Conservation (phyloP, 306 rosid genomes). For the Trifolium fragiferum region DNA sequence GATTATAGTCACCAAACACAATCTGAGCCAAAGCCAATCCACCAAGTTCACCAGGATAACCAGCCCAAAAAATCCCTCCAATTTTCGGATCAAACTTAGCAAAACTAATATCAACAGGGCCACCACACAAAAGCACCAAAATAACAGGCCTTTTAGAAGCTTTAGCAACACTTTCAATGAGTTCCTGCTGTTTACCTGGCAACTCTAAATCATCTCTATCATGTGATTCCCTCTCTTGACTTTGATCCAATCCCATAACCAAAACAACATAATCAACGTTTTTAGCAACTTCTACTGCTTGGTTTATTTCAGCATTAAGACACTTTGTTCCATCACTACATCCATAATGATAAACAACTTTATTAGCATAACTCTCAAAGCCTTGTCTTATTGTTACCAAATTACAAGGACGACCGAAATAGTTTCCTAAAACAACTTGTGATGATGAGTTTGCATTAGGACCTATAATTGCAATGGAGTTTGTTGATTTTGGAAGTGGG, state of each 20-base stretch:
- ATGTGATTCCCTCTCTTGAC: constrained; percentile 67
- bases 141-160: constrained; percentile 71
- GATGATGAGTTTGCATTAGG: constrained; percentile 70
- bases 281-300: constrained; percentile 61
- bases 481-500: constrained; percentile 65
- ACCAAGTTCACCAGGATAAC: constrained; percentile 93
- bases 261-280: constrained; percentile 72
- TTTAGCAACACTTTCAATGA: constrained; percentile 64
- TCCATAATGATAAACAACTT: constrained; percentile 58
- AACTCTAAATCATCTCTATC: constrained; percentile 65
- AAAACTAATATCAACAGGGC: constrained; percentile 76
- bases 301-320: constrained; percentile 45
- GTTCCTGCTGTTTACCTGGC: constrained; percentile 74
- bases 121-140: constrained; percentile 79
- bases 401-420: constrained; percentile 83
- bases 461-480: constrained; percentile 71
- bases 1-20: constrained; percentile 90
- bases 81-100: constrained; percentile 63
- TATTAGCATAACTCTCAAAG: constrained; percentile 51
- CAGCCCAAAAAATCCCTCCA: constrained; percentile 94
- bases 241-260: constrained; percentile 86
- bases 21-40: constrained; percentile 79
- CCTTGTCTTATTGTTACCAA: constrained; percentile 57
- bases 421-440: constrained; percentile 64
- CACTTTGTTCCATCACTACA: constrained; percentile 59